These are phyloP conservation scores for Carex scoparia DNA, from an alignment of 176 grass and related monocot genomes.

Conservation along the genomic window DNA sequence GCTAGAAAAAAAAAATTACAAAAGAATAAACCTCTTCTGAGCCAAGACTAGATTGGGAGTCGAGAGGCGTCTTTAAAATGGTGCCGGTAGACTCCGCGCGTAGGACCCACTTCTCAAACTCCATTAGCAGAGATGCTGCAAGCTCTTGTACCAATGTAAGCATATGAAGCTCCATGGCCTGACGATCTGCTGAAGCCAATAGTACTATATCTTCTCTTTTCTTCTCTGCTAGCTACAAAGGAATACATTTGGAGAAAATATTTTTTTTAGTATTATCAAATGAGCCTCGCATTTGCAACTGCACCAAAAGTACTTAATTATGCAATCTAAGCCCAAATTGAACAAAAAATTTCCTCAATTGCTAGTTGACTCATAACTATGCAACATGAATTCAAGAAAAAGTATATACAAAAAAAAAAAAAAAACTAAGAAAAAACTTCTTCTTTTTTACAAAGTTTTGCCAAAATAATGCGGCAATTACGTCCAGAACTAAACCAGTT, in stretches of 20 bases:
- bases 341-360: neutral
- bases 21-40: slow-evolving; percentile 89
- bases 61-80: slow-evolving; percentile 98
- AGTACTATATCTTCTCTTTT: slow-evolving; percentile 86
- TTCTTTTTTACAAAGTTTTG: neutral
- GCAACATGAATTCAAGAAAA: neutral
- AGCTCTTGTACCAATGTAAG: slow-evolving; percentile 97
- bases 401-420: neutral
- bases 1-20: neutral
- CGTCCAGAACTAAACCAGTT: neutral
- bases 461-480: neutral
- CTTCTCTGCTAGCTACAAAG: slow-evolving; percentile 52
- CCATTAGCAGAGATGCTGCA: slow-evolving; percentile 86
- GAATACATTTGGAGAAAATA: neutral
- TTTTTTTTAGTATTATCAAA: neutral
- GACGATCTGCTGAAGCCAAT: slow-evolving; percentile 70
- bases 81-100: slow-evolving; percentile 93
- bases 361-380: neutral
- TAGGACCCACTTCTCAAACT: slow-evolving; percentile 99
- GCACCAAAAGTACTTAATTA: neutral
- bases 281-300: neutral
- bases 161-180: slow-evolving; percentile 93
- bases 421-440: neutral
- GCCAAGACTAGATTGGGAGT: slow-evolving; percentile 97
- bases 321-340: neutral